These are phyloP conservation scores for Diaporthe vaccinii DNA, from an alignment of 2,329 filamentous ascomycete genomes.

Conservation along the genomic window DNA sequence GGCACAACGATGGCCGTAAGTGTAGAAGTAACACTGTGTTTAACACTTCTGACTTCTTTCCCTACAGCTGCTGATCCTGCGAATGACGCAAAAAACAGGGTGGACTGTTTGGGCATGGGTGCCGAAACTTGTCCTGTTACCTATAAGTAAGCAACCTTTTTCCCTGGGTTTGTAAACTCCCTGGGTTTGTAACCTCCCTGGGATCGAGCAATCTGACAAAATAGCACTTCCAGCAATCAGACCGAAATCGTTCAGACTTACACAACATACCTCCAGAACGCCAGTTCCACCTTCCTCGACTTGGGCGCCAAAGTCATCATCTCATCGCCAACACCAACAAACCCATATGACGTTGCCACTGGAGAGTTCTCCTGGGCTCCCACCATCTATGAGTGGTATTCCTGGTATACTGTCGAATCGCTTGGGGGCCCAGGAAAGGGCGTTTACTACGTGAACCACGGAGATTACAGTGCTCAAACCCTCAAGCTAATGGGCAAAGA, in stretches of 20 bases:
- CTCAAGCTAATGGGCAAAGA: constrained; percentile 35
- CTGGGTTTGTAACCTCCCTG: too few relatives aligned
- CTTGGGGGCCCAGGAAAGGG: constrained; percentile 39
- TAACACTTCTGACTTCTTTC: neutral
- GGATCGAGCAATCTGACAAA: neutral
- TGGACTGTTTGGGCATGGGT: constrained; percentile 40
- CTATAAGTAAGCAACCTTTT: neutral
- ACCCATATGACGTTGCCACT: constrained; percentile 30
- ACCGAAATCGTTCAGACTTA: constrained; percentile 47
- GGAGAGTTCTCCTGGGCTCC: constrained; percentile 36
- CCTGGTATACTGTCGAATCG: constrained; percentile 38
- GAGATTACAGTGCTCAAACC: constrained; percentile 39
- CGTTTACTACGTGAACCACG: constrained; percentile 41
- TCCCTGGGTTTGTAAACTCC: neutral
- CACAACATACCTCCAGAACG: constrained; percentile 43
- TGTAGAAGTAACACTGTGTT: neutral
- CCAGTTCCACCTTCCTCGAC: constrained; percentile 39
- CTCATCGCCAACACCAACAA: constrained; percentile 39
- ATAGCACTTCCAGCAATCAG: constrained; percentile 35
- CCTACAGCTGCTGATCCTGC: constrained; percentile 53
- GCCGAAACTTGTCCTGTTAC: constrained; percentile 39
- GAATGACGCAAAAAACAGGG: constrained; percentile 51
- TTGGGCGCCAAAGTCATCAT: constrained; percentile 40
- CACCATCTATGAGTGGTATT: constrained; percentile 39
- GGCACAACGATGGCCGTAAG: constrained; percentile 66